Evolutionary conservation across 2,329 filamentous ascomycete species (phyloP).

Genomic region (Exophiala oligosperma): DNA sequence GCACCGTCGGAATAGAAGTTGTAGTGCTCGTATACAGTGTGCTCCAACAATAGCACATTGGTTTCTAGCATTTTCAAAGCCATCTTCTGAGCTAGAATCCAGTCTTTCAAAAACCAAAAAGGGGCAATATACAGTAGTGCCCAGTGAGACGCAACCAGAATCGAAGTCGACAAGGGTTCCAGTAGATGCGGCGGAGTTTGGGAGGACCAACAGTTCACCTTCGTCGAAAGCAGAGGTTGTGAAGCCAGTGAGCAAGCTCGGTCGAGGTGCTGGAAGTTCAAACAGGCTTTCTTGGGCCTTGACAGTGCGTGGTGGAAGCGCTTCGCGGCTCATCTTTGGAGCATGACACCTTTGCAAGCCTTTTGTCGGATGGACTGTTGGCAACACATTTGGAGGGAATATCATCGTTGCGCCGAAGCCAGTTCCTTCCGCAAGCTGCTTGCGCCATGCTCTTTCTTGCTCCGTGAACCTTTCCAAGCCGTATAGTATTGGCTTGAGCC

Average conservation of each 20-base stretch:
- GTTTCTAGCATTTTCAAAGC: conserved; percentile 25
- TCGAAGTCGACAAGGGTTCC: conserved; percentile 25
- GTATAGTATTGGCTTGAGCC: conserved; percentile 14
- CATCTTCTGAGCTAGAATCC: conserved; percentile 20
- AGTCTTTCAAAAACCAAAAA: conserved; percentile 28
- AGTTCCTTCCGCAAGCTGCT: conserved; percentile 14
- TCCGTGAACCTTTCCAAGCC: conserved; percentile 11
- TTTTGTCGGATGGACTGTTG: conserved; percentile 8
- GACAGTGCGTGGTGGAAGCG: conserved; percentile 19
- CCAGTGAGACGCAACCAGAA: conserved; percentile 20
- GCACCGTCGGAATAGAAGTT: conserved; percentile 22
- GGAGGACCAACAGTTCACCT: conserved; percentile 21
- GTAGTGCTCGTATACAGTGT: conserved; percentile 23
- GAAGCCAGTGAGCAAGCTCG: conserved; percentile 25
- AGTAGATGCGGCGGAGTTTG: conserved; percentile 17
- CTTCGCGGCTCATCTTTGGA: conserved; percentile 24
- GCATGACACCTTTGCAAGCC: conserved; percentile 19
- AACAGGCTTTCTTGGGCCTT: conserved; percentile 24
- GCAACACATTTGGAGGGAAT: conserved; percentile 27
- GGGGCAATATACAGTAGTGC: conserved; percentile 17
- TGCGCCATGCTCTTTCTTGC: conserved; percentile 24
- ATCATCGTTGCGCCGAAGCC: conserved; percentile 26
- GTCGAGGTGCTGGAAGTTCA: conserved; percentile 26
- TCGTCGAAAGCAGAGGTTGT: conserved; percentile 22
- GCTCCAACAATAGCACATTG: conserved; percentile 27